Evolutionary conservation across 176 grass and related monocot genomes (phyloP).

Genomic region (Poa pratensis): DNA sequence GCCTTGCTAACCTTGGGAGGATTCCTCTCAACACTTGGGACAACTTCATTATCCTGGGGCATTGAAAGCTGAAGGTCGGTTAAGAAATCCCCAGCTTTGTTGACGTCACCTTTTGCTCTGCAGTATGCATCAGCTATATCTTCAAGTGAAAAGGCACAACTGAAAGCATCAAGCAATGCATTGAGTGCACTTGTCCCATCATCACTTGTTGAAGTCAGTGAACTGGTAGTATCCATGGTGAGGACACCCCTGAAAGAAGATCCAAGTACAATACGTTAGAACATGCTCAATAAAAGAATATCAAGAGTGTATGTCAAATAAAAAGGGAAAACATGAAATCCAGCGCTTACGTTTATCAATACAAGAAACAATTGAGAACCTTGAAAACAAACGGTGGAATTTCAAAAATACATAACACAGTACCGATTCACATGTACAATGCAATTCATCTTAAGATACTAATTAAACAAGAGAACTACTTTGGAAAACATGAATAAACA

Average conservation of each 20-base stretch:
- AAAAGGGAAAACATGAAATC: conserved; percentile 17
- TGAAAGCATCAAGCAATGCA: conserved; percentile 79
- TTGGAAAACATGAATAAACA: conserved; percentile 2
- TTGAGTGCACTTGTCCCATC: conserved; percentile 60
- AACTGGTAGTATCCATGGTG: conserved; percentile 51
- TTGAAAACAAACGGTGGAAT: conserved; percentile 19
- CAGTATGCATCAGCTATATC: conserved; percentile 85
- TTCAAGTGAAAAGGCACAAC: conserved; percentile 70
- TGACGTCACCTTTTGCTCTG: conserved; percentile 70
- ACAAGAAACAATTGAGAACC: conserved; percentile 18
- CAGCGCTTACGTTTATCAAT: neutral
- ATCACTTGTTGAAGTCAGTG: conserved; percentile 51
- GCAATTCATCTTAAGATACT: conserved; percentile 3
- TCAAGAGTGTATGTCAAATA: conserved; percentile 27
- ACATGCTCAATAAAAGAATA: conserved; percentile 38
- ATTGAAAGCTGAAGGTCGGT: conserved; percentile 54
- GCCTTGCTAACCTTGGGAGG: conserved; percentile 36
- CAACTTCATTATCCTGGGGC: conserved; percentile 45
- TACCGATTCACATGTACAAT: neutral
- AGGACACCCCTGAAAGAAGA: conserved; percentile 23
- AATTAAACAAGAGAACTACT: conserved; percentile 9
- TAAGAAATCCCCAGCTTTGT: conserved; percentile 76
- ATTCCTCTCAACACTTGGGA: conserved; percentile 39
- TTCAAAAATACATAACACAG: neutral
- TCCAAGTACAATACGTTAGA: conserved; percentile 24